Evolutionary conservation across 768 basidiomycete genomes (phyloP).

Genomic region (Sarcomyxa edulis): DNA sequence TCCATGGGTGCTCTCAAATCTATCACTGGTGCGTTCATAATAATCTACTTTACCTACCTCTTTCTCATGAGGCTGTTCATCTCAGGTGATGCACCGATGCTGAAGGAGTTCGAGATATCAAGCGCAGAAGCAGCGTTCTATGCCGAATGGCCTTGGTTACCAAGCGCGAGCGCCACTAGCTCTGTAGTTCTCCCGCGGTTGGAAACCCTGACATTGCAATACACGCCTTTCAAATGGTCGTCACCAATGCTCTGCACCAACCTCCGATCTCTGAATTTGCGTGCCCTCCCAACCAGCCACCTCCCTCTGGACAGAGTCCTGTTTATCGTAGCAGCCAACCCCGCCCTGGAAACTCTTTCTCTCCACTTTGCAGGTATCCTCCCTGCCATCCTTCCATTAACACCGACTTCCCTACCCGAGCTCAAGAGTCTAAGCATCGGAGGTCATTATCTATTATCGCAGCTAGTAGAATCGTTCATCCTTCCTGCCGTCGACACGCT

Average conservation of each 20-base stretch:
- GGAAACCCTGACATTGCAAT: slow-evolving; percentile 56
- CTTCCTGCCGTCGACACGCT: slow-evolving; percentile 56
- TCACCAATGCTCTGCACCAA: slow-evolving; percentile 64
- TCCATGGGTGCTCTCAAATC: slow-evolving; percentile 71
- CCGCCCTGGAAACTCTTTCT: slow-evolving; percentile 47
- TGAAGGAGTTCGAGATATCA: slow-evolving; percentile 76
- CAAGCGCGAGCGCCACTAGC: slow-evolving; percentile 35
- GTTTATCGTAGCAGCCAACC: slow-evolving; percentile 57
- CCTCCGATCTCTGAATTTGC: slow-evolving; percentile 55
- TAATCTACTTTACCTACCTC: not conserved
- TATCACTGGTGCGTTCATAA: slow-evolving; percentile 50
- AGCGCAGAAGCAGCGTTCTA: slow-evolving; percentile 59
- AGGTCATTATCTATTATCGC: slow-evolving; percentile 60
- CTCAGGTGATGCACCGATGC: slow-evolving; percentile 65
- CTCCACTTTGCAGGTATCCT: slow-evolving; percentile 60
- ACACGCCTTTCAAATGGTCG: slow-evolving; percentile 74
- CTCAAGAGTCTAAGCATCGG: slow-evolving; percentile 55
- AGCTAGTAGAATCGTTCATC: slow-evolving; percentile 55
- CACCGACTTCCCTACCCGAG: slow-evolving; percentile 44
- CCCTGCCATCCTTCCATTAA: slow-evolving; percentile 58
- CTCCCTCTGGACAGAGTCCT: slow-evolving; percentile 66
- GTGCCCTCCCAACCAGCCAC: slow-evolving; percentile 57
- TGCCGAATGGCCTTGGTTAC: slow-evolving; percentile 74
- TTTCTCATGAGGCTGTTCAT: too few species aligned
- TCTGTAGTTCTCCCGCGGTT: slow-evolving; percentile 41